Conservation (phyloP, 805 yeast genomes). For the Monosporozyma yasuniensis region DNA sequence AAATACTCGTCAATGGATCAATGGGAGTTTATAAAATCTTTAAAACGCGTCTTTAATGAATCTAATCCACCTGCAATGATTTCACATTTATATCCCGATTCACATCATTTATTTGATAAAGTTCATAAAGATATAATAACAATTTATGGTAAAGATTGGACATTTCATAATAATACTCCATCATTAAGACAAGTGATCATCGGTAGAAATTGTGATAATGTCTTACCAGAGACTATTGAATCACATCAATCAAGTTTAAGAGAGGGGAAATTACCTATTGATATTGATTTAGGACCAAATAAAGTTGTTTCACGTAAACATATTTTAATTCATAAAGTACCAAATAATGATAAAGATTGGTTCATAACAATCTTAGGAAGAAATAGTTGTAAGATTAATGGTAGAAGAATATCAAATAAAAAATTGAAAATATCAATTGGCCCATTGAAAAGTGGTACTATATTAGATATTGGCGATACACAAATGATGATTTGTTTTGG, state of each 20-base stretch:
- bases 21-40: constrained; percentile 58
- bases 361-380: constrained; percentile 51
- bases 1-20: constrained; percentile 15
- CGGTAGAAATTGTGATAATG: constrained; percentile 63
- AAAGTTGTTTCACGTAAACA: constrained; percentile 92
- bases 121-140: constrained; percentile 72
- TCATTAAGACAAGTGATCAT: constrained; percentile 28
- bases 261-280: constrained; percentile 1
- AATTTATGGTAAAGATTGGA: constrained; percentile 88
- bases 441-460: constrained; percentile 63
- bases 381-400: constrained; percentile 73
- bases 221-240: neutral
- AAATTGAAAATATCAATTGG: neutral
- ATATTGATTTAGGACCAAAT: constrained; percentile 92
- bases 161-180: constrained; percentile 49
- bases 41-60: constrained; percentile 55
- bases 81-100: constrained; percentile 46
- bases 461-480: constrained; percentile 89
- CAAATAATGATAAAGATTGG: constrained; percentile 63
- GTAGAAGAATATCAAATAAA: neutral
- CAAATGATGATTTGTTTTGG: constrained; percentile 98
- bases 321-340: constrained; percentile 60
- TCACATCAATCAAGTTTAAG: neutral
- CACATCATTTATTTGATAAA: constrained; percentile 45
- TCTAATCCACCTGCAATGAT: constrained; percentile 78